These are phyloP conservation scores for Curvularia eragrostidis DNA, from an alignment of 2,329 filamentous ascomycete genomes.

Conservation along the genomic window DNA sequence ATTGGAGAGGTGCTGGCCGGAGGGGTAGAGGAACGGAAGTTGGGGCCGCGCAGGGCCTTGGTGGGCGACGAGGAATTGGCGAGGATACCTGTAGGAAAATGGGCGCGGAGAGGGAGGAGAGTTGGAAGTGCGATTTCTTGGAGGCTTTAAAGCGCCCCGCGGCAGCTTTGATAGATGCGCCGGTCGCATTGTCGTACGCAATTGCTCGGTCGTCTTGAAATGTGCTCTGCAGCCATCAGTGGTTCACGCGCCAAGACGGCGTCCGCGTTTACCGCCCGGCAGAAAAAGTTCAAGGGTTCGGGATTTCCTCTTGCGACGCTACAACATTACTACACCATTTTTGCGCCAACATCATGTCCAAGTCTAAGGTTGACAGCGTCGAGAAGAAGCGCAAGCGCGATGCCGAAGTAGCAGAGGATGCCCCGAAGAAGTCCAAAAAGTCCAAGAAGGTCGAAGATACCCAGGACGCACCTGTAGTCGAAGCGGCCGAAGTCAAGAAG, in stretches of 20 bases:
- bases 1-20: slow-evolving; percentile 50
- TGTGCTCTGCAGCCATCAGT: slow-evolving; percentile 13
- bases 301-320: slow-evolving; percentile 20
- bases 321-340: slow-evolving; percentile 19
- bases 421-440: slow-evolving; percentile 43
- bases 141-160: slow-evolving; percentile 31
- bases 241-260: slow-evolving; percentile 28
- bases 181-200: slow-evolving; percentile 39
- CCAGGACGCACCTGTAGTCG: slow-evolving; percentile 18
- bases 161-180: slow-evolving; percentile 39
- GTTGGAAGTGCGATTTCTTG: slow-evolving; percentile 24
- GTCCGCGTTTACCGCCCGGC: slow-evolving; percentile 28
- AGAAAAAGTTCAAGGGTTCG: slow-evolving; percentile 35
- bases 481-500: slow-evolving; percentile 28
- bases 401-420: slow-evolving; percentile 33
- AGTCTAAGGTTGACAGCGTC: slow-evolving; percentile 32
- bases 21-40: slow-evolving; percentile 69
- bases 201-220: slow-evolving; percentile 16
- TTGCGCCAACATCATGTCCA: slow-evolving; percentile 23
- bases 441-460: slow-evolving; percentile 33
- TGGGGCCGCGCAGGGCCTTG: slow-evolving; percentile 62
- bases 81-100: slow-evolving; percentile 65
- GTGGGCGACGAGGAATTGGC: slow-evolving; percentile 57
- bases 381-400: slow-evolving; percentile 48
- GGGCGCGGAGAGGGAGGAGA: slow-evolving; percentile 51